Evolutionary conservation across 164 flowering plant genomes (phyloP).

Genomic region (Chloranthus sessilifolius): DNA sequence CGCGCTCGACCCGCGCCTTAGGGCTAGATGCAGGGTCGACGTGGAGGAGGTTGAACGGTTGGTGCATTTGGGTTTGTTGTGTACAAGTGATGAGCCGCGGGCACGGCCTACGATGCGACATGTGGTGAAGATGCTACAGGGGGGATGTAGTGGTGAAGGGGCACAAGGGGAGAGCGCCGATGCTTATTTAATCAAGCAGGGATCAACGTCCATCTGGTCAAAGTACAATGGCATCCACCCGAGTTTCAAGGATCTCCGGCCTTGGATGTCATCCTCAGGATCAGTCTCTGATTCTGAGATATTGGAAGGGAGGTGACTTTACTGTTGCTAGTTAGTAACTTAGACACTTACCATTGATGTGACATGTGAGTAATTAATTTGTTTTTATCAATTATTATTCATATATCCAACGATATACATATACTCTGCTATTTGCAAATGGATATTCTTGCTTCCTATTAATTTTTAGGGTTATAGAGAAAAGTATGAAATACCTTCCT

Average conservation of each 20-base stretch:
- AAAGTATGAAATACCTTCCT: too few species aligned
- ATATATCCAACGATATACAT: too few species aligned
- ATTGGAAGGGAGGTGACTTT: too few species aligned
- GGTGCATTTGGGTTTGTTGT: conserved; percentile 35
- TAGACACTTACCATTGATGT: too few species aligned
- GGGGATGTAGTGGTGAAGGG: conserved; percentile 7
- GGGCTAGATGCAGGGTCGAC: conserved; percentile 11
- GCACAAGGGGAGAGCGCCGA: conserved; percentile 21
- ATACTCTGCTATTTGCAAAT: too few species aligned
- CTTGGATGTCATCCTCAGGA: conserved; percentile 14
- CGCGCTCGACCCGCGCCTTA: conserved; percentile 32
- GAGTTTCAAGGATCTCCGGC: conserved; percentile 25
- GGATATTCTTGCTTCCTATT: too few species aligned
- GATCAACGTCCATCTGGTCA: conserved; percentile 20
- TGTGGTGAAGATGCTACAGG: conserved; percentile 33
- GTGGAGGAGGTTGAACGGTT: conserved; percentile 26
- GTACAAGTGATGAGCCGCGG: conserved; percentile 28
- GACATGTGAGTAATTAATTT: too few species aligned
- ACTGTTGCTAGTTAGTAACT: too few species aligned
- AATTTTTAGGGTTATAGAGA: too few species aligned
- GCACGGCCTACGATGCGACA: conserved; percentile 43
- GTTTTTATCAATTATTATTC: too few species aligned
- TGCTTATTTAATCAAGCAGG: conserved; percentile 16
- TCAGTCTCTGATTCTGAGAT: conserved; percentile 29
- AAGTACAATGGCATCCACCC: conserved; percentile 21